These are phyloP conservation scores for Crotalaria pallida DNA, from an alignment of 306 rosid species.

Conservation along the genomic window DNA sequence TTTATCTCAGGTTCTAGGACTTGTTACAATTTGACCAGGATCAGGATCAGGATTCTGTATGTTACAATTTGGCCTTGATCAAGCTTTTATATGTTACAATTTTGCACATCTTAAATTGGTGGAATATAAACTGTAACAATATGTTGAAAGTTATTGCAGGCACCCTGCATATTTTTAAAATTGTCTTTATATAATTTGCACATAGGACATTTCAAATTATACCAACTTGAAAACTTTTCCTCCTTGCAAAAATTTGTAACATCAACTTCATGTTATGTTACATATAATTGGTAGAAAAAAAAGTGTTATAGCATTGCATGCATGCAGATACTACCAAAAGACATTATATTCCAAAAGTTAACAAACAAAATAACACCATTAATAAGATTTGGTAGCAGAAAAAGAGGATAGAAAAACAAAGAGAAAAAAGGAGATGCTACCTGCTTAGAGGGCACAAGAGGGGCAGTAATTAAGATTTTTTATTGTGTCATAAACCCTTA, in stretches of 20 bases:
- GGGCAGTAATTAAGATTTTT: background rate
- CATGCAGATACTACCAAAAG: background rate
- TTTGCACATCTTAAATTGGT: background rate
- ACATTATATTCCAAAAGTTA: background rate
- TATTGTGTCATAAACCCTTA: background rate
- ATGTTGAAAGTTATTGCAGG: background rate
- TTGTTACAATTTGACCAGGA: background rate
- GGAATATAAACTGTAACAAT: background rate
- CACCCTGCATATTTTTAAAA: background rate
- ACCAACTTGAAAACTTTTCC: background rate
- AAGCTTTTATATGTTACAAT: background rate
- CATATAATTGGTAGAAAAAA: background rate
- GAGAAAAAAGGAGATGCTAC: background rate
- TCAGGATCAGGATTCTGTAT: background rate
- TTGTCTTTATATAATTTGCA: background rate
- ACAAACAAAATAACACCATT: background rate
- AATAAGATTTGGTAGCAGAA: background rate
- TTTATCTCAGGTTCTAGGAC: background rate
- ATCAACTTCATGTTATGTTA: background rate
- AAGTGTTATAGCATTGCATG: background rate
- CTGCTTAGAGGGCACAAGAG: slow-evolving; percentile 4
- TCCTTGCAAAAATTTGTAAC: background rate
- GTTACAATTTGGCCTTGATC: background rate
- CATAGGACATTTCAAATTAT: background rate
- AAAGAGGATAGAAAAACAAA: background rate